Evolutionary conservation across 495 filamentous ascomycete genomes (phyloP), one percentile per base, ranked within the genome.

Genomic region (Penicillium lividum): DNA sequence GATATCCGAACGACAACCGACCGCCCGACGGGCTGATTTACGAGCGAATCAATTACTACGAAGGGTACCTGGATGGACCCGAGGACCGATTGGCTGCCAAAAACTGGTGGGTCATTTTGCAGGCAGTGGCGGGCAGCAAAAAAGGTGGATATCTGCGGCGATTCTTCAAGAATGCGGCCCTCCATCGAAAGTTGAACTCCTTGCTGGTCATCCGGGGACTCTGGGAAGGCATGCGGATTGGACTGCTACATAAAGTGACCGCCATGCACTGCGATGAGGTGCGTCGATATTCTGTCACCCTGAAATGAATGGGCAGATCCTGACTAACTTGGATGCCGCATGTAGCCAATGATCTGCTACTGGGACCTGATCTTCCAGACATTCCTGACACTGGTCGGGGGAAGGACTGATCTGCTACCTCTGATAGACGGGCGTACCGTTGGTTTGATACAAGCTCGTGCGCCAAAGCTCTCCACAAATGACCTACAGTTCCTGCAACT

Each of bases 211-310:
- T 60, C 18, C 1, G 7, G 4, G 61, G 56, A 7, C 27, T 63
- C 7, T 60, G 34, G 61, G 56, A 33, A 31, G 61, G 33, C 16
- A 57, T 63, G 34, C 45, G 44, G 15, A 63, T 63, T 42, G 43
- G 61, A n/a, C 10, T 59, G 3, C 27, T 63, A 15, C 44, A 63
- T 43, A 63, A 63, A 36, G 5, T 63, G 25, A 46, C 13, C 13
- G 57, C 61, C 1, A 63, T 64, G 45, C 18, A 51, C 5, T 64
- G 54, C 43, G 54, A 60, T 48, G 50, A 64, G 57, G 61, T 63
- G 25, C 22, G 57, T 49, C 13, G n/a, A 56, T 18, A 5, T 29
- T 15, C 22, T 7, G 25, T 29, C 45, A 3, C 22, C 16, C 45
- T 47, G 5, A 47, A 7, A 27, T 29, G 10, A 9, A 47, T 29